Percentiles rank a stretch among this genome's conserved stretches.
Evolutionary conservation across 129 eudicot species (phyloP).

Genomic region (Gnaphalium uliginosum): DNA sequence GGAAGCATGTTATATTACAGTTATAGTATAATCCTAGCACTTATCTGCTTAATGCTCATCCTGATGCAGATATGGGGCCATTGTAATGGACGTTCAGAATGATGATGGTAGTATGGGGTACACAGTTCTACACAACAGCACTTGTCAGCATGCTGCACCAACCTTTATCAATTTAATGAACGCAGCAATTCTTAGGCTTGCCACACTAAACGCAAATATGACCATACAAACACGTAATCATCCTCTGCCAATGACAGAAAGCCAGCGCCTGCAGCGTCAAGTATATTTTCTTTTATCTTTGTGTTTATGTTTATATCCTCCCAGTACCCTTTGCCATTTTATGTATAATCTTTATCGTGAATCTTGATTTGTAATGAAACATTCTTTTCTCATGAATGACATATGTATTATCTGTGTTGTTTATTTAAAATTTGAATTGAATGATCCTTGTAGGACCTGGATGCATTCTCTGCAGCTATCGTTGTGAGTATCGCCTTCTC

Average conservation of each 20-base stretch:
- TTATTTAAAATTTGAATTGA: constrained; percentile 12
- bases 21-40: background rate
- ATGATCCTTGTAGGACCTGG: constrained; percentile 73
- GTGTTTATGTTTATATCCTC: constrained; percentile 9
- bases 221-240: constrained; percentile 91
- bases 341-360: background rate
- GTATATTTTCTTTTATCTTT: constrained; percentile 43
- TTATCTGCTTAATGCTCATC: background rate
- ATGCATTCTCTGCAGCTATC: constrained; percentile 90
- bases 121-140: constrained; percentile 88
- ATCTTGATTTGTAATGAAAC: background rate
- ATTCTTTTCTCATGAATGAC: background rate
- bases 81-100: constrained; percentile 73
- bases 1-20: constrained; percentile 15
- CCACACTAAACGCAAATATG: constrained; percentile 70
- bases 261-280: constrained; percentile 84
- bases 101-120: constrained; percentile 84
- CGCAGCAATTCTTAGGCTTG: constrained; percentile 86
- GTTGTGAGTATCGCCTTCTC: constrained; percentile 86
- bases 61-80: constrained; percentile 85
- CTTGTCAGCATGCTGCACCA: constrained; percentile 98
- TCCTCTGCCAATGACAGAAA: constrained; percentile 87
- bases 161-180: constrained; percentile 85
- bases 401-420: background rate
- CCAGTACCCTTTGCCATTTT: background rate